These are phyloP conservation scores for Phylloporus rhodoxanthus DNA, from an alignment of 768 basidiomycete genomes.

Conservation along the genomic window DNA sequence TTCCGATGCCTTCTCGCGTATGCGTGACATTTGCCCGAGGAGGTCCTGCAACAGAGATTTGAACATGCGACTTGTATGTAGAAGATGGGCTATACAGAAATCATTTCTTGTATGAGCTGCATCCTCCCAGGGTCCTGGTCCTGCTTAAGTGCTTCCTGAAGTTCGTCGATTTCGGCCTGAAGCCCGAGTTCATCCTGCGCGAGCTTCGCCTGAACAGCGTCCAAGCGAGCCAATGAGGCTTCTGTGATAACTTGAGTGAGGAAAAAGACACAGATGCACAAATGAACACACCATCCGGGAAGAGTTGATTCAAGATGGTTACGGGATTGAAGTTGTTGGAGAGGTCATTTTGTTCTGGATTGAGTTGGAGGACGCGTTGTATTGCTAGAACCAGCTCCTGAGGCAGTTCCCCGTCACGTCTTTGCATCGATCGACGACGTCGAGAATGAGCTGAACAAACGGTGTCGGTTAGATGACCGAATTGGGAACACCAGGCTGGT, in stretches of 20 bases:
- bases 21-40: conserved; percentile 90
- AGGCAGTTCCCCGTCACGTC: conserved; percentile 46
- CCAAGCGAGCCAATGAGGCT: conserved; percentile 65
- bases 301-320: conserved; percentile 53
- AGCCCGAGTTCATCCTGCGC: conserved; percentile 64
- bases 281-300: conserved; percentile 67
- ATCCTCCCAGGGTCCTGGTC: conserved; percentile 88
- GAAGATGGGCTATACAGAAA: conserved; percentile 56
- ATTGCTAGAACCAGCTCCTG: conserved; percentile 65
- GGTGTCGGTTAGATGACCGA: background rate
- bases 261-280: background rate
- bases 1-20: conserved; percentile 94
- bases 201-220: conserved; percentile 63
- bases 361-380: conserved; percentile 60
- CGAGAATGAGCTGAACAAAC: background rate
- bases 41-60: conserved; percentile 57
- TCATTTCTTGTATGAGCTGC: conserved; percentile 92
- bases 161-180: conserved; percentile 61
- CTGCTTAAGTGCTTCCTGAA: conserved; percentile 60
- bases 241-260: conserved; percentile 41
- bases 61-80: background rate
- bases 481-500: conserved; percentile 18
- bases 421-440: conserved; percentile 16
- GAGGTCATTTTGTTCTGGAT: conserved; percentile 37
- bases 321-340: conserved; percentile 53